Base-by-base conservation (phyloP, 352 stramenopile species). In the Pythium insidiosum region DNA sequence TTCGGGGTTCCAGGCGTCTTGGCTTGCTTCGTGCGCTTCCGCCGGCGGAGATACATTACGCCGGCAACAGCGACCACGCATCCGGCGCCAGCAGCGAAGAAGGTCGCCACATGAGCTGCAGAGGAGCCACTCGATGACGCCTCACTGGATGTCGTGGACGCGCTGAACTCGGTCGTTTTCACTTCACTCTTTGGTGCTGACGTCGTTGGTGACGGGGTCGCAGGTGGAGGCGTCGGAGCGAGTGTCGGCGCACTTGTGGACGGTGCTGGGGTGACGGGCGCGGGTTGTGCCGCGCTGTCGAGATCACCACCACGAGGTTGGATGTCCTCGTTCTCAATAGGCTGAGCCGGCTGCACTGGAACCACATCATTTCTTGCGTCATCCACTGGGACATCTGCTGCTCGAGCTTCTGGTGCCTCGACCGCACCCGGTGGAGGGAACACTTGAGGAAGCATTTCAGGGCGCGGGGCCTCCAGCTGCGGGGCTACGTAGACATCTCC, bases 1-100 rank as follows among this genome's bases (percentile, higher is more conserved):
- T 56, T 43, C n/a, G 57, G 57, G 19, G 57, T 71, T 40, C 57
- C 57, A 1, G 61, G 57, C 0, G 61, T 68, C 47, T 54, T 54
- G 25, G 43, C 41, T 6, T 30, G 28, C 26, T 45, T 44, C n/a
- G n/a, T n/a, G 12, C 31, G 30, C 41, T 62, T 65, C 37, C 47
- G 47, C 38, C 53, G 54, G 30, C 53, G 43, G 12, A 42, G 43
- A 20, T 49, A 36, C 2, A 29, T 50, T 16, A 67, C 28, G 2
- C 33, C 61, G 11, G 53, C 61, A 7, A 67, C 42, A 2, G 37
- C 61, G 12, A 65, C 34, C 10, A 54, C 49, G 15, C 57, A 61
- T 9, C 48, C 37, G 5, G 33, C 54, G 28, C 49, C 58, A 10
- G 24, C 49, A n/a, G 54, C 38, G 10, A 48, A 37, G 28, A 56